These are phyloP conservation scores for Allium fistulosum DNA, from an alignment of 106 monocot species.

Conservation along the genomic window DNA sequence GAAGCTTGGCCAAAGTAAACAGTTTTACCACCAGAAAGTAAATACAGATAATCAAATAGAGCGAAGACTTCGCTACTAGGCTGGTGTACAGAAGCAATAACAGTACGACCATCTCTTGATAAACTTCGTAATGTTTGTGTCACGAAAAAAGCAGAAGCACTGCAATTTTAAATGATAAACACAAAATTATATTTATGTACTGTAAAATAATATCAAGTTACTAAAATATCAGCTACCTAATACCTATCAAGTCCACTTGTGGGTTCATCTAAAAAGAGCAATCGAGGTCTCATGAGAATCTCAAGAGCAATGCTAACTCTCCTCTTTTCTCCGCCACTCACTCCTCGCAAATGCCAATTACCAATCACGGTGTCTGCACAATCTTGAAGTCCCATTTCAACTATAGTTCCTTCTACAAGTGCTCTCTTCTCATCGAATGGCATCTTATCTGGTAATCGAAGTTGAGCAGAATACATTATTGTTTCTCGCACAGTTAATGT, in stretches of 20 bases:
- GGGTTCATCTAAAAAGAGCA: constrained; percentile 96
- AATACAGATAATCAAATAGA: constrained; percentile 67
- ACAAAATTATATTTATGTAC: neutral
- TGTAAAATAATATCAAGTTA: constrained; percentile 1
- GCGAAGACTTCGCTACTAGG: constrained; percentile 96
- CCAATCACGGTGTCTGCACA: constrained; percentile 74
- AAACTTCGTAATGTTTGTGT: constrained; percentile 72
- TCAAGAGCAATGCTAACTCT: constrained; percentile 93
- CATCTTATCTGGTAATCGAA: constrained; percentile 72
- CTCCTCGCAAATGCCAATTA: constrained; percentile 70
- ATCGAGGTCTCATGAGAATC: constrained; percentile 86
- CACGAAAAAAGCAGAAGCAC: constrained; percentile 96
- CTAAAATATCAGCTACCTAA: constrained; percentile 30
- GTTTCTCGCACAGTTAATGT: constrained; percentile 83
- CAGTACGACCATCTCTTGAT: constrained; percentile 82
- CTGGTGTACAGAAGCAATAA: constrained; percentile 91
- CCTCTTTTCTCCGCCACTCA: constrained; percentile 93
- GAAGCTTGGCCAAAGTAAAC: constrained; percentile 77
- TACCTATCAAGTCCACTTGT: constrained; percentile 98
- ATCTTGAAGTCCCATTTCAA: constrained; percentile 79
- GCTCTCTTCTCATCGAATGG: constrained; percentile 51
- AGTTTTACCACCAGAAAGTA: constrained; percentile 86
- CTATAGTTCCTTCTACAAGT: constrained; percentile 62
- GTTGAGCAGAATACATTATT: constrained; percentile 60
- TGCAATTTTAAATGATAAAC: constrained; percentile 15